phyloP scores from a whole-genome alignment of 2,329 filamentous ascomycete species.

The Calonectria crousiana region DNA sequence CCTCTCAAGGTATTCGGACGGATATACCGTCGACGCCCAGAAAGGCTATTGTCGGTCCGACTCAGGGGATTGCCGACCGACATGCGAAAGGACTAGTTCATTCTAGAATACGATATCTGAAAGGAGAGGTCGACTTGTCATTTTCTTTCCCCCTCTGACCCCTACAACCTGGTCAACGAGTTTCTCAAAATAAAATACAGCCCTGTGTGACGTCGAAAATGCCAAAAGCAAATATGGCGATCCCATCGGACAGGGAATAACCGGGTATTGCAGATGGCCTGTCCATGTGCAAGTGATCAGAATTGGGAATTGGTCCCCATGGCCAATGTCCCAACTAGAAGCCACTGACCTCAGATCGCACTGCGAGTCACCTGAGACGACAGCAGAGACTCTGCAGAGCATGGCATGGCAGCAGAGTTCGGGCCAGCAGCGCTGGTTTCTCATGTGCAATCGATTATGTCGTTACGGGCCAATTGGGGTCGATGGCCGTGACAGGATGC shows the following conservation, averaged over 20 bases:
- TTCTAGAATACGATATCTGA: not conserved
- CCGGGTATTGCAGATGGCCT: constrained; percentile 31
- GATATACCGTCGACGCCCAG: not conserved
- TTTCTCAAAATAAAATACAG: not conserved
- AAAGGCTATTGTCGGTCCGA: constrained; percentile 18
- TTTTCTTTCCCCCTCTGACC: not conserved
- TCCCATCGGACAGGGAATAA: constrained; percentile 35
- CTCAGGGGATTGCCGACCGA: not conserved
- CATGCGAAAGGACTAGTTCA: not conserved
- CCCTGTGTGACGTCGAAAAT: not conserved
- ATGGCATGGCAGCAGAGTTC: constrained; percentile 4
- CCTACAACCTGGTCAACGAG: not conserved
- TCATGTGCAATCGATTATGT: constrained; percentile 21
- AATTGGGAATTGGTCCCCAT: constrained; percentile 23
- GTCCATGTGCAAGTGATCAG: not conserved
- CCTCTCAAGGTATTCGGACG: constrained; percentile 6
- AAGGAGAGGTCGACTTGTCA: not conserved
- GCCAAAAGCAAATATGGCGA: constrained; percentile 4
- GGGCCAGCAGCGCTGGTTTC: constrained; percentile 21
- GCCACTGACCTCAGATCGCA: not conserved
- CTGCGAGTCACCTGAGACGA: constrained; percentile 30
- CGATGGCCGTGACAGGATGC: constrained; percentile 10
- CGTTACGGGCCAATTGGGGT: constrained; percentile 19
- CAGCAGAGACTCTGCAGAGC: constrained; percentile 8
- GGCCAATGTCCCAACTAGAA: constrained; percentile 8